A percentile compares a stretch with the other conserved stretches of the same genome.
Evolutionary conservation across 768 basidiomycete genomes (phyloP).

Genomic region (Porphyrellus cyaneotinctus): DNA sequence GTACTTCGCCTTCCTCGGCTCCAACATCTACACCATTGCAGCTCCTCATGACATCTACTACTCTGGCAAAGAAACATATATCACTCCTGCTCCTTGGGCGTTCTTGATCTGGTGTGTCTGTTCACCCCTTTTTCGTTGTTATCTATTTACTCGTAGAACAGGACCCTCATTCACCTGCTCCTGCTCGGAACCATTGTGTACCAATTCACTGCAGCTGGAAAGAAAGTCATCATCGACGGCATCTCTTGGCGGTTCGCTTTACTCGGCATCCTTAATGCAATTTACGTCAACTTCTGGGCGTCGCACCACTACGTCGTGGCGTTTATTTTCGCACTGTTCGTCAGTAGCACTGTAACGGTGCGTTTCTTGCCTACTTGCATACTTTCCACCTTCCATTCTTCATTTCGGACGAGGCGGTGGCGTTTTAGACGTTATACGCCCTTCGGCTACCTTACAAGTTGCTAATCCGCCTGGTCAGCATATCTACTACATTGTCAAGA

Average conservation of each 20-base stretch:
- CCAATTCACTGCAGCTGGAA: slow-evolving; percentile 78
- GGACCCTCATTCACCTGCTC: slow-evolving; percentile 86
- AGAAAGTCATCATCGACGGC: slow-evolving; percentile 77
- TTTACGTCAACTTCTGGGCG: slow-evolving; percentile 90
- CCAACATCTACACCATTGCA: slow-evolving; percentile 84
- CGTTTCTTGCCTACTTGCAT: slow-evolving; percentile 8
- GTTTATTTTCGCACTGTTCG: slow-evolving; percentile 84
- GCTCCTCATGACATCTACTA: slow-evolving; percentile 69
- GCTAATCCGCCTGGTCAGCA: slow-evolving; percentile 43
- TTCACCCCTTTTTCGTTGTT: neutral
- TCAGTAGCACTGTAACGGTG: slow-evolving; percentile 65
- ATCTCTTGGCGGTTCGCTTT: slow-evolving; percentile 91
- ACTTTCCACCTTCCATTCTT: slow-evolving; percentile 12
- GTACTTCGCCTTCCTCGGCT: slow-evolving; percentile 84
- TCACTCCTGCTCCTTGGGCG: slow-evolving; percentile 92
- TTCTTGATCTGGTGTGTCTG: slow-evolving; percentile 78
- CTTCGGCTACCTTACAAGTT: slow-evolving; percentile 3
- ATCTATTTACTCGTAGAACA: slow-evolving; percentile 28
- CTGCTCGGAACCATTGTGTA: slow-evolving; percentile 89
- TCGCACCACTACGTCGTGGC: slow-evolving; percentile 71
- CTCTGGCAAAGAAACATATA: slow-evolving; percentile 78
- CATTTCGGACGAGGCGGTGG: slow-evolving; percentile 6
- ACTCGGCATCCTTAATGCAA: slow-evolving; percentile 79
- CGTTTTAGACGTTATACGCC: slow-evolving; percentile 1
- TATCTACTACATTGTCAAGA: slow-evolving; percentile 94